These are phyloP conservation scores for Calocybe indica DNA, from an alignment of 768 basidiomycete species.

Conservation along the genomic window DNA sequence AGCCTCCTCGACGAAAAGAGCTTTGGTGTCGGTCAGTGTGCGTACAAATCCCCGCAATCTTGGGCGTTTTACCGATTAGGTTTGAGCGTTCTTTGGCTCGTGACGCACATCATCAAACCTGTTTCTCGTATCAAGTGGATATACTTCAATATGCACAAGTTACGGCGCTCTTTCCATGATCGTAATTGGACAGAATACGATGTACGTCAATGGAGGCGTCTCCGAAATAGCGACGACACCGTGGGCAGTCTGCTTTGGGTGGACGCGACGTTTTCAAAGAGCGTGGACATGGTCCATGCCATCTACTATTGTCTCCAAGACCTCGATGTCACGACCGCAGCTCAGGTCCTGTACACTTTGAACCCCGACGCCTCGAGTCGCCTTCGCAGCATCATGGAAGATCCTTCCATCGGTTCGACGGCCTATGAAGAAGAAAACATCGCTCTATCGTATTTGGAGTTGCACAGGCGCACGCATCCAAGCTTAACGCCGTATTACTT, in stretches of 20 bases:
- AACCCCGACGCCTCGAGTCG: not conserved
- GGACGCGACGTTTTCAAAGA: constrained; percentile 20
- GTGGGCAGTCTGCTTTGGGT: constrained; percentile 22
- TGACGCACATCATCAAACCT: not conserved
- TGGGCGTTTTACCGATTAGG: constrained; percentile 22
- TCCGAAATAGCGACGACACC: constrained; percentile 20
- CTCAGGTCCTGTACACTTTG: not conserved
- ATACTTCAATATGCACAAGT: not conserved
- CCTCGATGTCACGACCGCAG: not conserved
- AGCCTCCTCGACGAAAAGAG: constrained; percentile 16
- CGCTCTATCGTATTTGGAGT: constrained; percentile 21
- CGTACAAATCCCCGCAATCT: constrained; percentile 28
- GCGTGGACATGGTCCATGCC: constrained; percentile 20
- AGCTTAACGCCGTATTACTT: constrained; percentile 18
- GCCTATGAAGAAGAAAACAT: constrained; percentile 13
- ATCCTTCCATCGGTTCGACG: not conserved
- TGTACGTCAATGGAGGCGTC: constrained; percentile 21
- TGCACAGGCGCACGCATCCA: constrained; percentile 18
- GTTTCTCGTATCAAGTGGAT: not conserved
- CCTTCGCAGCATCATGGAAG: not conserved
- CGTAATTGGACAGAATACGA: constrained; percentile 23
- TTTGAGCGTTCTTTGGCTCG: constrained; percentile 12
- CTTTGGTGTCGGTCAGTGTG: constrained; percentile 20
- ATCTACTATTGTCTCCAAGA: not conserved
- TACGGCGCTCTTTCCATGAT: constrained; percentile 8